Conservation (phyloP, 2,329 filamentous ascomycete genomes). For the Fusarium haematococcum region DNA sequence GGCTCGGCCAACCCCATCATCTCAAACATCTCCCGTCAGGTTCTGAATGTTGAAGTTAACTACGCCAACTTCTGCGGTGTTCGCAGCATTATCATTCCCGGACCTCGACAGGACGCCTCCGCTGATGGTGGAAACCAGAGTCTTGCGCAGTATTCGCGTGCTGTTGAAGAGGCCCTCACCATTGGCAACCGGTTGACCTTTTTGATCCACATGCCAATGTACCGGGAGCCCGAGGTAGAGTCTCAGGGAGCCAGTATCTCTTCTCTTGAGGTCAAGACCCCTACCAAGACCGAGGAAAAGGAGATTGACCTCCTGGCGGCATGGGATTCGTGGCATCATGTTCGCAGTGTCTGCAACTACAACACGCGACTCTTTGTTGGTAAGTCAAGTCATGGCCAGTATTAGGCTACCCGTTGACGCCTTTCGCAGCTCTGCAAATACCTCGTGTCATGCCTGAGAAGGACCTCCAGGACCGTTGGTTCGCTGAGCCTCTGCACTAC, state of each 20-base stretch:
- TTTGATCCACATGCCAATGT: slow-evolving; percentile 86
- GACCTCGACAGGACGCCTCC: slow-evolving; percentile 75
- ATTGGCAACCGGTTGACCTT: slow-evolving; percentile 83
- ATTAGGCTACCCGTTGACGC: background rate
- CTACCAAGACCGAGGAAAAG: slow-evolving; percentile 49
- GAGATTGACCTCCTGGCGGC: slow-evolving; percentile 78
- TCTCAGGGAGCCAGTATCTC: slow-evolving; percentile 66
- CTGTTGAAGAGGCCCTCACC: slow-evolving; percentile 81
- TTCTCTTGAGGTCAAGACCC: slow-evolving; percentile 50
- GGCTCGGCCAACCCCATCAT: slow-evolving; percentile 85
- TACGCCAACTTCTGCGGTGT: slow-evolving; percentile 97
- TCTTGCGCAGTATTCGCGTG: slow-evolving; percentile 83
- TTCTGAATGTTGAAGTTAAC: slow-evolving; percentile 89
- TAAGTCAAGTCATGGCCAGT: slow-evolving; percentile 61
- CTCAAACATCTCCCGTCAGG: slow-evolving; percentile 87
- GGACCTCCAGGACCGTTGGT: slow-evolving; percentile 75
- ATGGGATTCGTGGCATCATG: slow-evolving; percentile 95
- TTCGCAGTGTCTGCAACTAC: slow-evolving; percentile 89
- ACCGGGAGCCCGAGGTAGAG: slow-evolving; percentile 74
- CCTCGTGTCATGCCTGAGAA: slow-evolving; percentile 69
- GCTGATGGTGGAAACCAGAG: slow-evolving; percentile 62
- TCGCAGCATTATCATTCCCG: slow-evolving; percentile 83
- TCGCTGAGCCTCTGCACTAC: slow-evolving; percentile 74
- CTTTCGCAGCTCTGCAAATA: slow-evolving; percentile 64
- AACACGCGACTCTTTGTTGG: slow-evolving; percentile 83